A percentile compares a stretch with the other conserved stretches of the same genome.
Conservation (phyloP, 768 basidiomycete genomes). For the Porphyrellus cyaneotinctus region DNA sequence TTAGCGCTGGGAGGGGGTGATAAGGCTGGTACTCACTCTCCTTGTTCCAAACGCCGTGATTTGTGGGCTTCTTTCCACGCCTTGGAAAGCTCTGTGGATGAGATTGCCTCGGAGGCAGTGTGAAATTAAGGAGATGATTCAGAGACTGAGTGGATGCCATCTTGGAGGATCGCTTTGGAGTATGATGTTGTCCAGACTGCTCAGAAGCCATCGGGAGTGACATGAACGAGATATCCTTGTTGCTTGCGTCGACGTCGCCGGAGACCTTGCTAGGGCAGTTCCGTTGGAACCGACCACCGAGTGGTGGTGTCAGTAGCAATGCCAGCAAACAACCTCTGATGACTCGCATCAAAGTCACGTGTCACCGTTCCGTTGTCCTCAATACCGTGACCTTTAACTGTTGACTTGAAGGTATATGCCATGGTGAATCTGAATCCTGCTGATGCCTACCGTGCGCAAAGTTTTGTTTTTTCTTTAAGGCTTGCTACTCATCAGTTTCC, state of each 20-base stretch:
- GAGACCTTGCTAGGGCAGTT: conserved; percentile 34
- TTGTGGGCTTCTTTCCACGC: conserved; percentile 68
- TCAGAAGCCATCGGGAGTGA: conserved; percentile 26
- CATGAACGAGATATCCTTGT: conserved; percentile 20
- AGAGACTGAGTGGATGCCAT: conserved; percentile 61
- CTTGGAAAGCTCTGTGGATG: conserved; percentile 60
- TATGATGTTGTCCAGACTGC: conserved; percentile 31
- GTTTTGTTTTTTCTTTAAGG: background rate
- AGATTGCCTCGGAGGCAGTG: conserved; percentile 80
- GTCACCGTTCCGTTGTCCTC: background rate
- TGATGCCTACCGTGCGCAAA: conserved; percentile 79
- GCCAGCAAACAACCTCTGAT: background rate
- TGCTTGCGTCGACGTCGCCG: conserved; percentile 2
- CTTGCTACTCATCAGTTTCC: background rate
- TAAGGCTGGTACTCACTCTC: conserved; percentile 66
- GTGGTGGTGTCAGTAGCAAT: background rate
- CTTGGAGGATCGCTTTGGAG: conserved; percentile 61
- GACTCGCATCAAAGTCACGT: conserved; percentile 30
- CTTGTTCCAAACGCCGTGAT: conserved; percentile 76
- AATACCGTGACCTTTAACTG: too few relatives aligned
- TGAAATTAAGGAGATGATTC: conserved; percentile 92
- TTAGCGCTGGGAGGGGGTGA: conserved; percentile 13
- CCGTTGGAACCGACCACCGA: conserved; percentile 41
- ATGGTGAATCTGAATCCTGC: conserved; percentile 90
- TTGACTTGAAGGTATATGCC: too few relatives aligned